phyloP scores from a whole-genome alignment of 129 eudicot species.

The Chrysanthemum lavandulifolium region DNA sequence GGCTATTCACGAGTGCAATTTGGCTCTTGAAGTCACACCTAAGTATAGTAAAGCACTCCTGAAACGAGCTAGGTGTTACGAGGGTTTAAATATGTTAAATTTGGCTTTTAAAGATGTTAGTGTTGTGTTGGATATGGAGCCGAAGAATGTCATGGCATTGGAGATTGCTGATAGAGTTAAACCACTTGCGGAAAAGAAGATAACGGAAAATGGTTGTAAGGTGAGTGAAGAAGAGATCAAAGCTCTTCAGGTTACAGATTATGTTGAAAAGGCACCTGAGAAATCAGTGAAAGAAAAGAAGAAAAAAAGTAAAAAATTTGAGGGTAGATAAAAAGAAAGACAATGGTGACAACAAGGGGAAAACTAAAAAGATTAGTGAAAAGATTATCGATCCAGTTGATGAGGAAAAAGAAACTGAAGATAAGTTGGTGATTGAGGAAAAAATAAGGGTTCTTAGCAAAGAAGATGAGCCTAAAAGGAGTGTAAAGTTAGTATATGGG shows the following conservation, averaged over 20 bases:
- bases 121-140: slow-evolving; percentile 66
- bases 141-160: slow-evolving; percentile 71
- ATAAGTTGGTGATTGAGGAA: slow-evolving; percentile 87
- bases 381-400: slow-evolving; percentile 14
- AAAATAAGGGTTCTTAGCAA: slow-evolving; percentile 31
- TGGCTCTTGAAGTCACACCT: slow-evolving; percentile 86
- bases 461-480: slow-evolving; percentile 42
- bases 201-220: slow-evolving; percentile 3
- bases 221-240: slow-evolving; percentile 23
- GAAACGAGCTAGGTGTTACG: slow-evolving; percentile 89
- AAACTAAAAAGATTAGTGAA: background rate
- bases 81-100: slow-evolving; percentile 65
- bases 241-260: slow-evolving; percentile 37
- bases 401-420: slow-evolving; percentile 59
- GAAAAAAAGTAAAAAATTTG: slow-evolving; percentile 7
- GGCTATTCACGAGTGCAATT: slow-evolving; percentile 86
- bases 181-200: slow-evolving; percentile 25
- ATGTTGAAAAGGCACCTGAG: background rate
- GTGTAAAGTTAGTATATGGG: slow-evolving; percentile 73
- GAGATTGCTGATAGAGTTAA: slow-evolving; percentile 70
- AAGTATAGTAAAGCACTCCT: slow-evolving; percentile 82
- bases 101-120: slow-evolving; percentile 66
- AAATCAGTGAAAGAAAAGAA: slow-evolving; percentile 15
- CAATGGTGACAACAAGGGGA: background rate
- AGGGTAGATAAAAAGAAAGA: slow-evolving; percentile 20